Percentiles rank a stretch among this genome's conserved stretches.
These are phyloP conservation scores for Rhizopogon vesiculosus DNA, from an alignment of 768 basidiomycete genomes.

Conservation along the genomic window DNA sequence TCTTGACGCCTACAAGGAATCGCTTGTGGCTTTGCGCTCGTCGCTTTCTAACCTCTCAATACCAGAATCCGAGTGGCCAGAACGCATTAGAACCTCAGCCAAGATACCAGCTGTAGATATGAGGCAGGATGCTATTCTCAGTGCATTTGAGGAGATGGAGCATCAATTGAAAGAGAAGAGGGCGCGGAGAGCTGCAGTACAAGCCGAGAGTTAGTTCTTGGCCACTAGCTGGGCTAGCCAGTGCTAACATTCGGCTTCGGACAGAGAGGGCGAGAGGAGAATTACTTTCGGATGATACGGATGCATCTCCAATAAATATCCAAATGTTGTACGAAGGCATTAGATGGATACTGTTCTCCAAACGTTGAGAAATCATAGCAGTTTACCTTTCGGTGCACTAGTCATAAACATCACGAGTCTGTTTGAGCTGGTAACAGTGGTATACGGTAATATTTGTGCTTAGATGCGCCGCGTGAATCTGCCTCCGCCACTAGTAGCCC, in stretches of 20 bases:
- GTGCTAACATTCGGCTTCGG: constrained; percentile 9
- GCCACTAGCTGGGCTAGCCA: constrained; percentile 7
- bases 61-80: constrained; percentile 65
- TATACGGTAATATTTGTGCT: neutral
- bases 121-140: constrained; percentile 36
- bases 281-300: constrained; percentile 12
- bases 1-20: constrained; percentile 53
- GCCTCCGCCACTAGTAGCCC: neutral
- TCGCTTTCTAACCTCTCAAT: constrained; percentile 45
- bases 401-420: no score
- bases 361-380: constrained; percentile 18
- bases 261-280: constrained; percentile 16
- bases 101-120: constrained; percentile 7
- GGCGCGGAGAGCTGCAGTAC: constrained; percentile 21
- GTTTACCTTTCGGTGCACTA: neutral
- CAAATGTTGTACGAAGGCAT: constrained; percentile 38
- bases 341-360: constrained; percentile 47
- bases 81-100: constrained; percentile 31
- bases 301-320: constrained; percentile 11
- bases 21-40: constrained; percentile 44
- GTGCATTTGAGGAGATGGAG: constrained; percentile 74
- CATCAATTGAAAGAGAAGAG: constrained; percentile 46
- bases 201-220: constrained; percentile 35
- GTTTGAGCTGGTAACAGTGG: no score
- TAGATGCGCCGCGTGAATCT: neutral